Evolutionary conservation across 23 red algal genomes (phyloP).

Genomic region (Gracilariopsis chorda): DNA sequence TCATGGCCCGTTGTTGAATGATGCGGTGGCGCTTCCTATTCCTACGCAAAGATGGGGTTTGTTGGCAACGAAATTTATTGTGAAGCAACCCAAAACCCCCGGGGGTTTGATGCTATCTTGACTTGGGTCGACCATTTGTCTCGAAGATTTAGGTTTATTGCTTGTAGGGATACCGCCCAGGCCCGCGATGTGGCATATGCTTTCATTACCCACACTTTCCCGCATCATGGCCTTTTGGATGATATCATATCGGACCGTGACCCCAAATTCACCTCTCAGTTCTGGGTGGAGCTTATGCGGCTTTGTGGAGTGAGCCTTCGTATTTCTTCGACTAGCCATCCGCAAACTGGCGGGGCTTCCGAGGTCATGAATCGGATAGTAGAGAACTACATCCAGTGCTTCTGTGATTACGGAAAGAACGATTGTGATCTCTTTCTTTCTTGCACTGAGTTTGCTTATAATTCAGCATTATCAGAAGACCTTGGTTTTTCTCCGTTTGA

Average conservation of each 20-base stretch:
- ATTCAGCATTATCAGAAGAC: not conserved
- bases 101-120: not conserved
- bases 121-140: not conserved
- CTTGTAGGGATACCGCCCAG: not conserved
- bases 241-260: not conserved
- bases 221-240: not conserved
- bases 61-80: not conserved
- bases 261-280: conserved; percentile 3
- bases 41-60: not conserved
- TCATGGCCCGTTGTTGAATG: not conserved
- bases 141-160: not conserved
- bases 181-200: not conserved
- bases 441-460: not conserved
- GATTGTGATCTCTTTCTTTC: not conserved
- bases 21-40: not conserved
- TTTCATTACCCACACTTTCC: not conserved
- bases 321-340: not conserved
- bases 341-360: not conserved
- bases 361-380: not conserved
- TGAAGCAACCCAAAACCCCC: not conserved
- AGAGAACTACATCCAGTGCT: not conserved
- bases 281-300: not conserved
- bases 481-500: not conserved
- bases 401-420: not conserved
- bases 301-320: not conserved